phyloP scores from a whole-genome alignment of 2,329 filamentous ascomycete species.

The Grosmannia clavigera region DNA sequence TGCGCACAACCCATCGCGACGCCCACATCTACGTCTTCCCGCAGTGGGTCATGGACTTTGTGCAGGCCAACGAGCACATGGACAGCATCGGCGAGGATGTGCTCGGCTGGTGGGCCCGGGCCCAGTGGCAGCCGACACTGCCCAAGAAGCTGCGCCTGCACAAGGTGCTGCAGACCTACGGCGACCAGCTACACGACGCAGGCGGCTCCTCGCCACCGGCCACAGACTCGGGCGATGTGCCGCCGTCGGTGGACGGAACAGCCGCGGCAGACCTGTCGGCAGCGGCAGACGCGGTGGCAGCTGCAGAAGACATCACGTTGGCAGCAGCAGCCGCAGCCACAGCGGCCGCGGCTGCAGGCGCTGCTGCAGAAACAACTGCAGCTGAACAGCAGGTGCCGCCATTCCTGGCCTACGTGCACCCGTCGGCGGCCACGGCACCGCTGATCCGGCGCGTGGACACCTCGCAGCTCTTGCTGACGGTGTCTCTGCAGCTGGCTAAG shows the following conservation, averaged over 20 bases:
- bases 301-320: background rate
- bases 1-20: slow-evolving; percentile 76
- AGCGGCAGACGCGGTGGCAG: background rate
- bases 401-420: slow-evolving; percentile 73
- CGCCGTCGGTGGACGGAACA: background rate
- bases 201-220: background rate
- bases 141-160: slow-evolving; percentile 64
- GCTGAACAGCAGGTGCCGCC: slow-evolving; percentile 41
- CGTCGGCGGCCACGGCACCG: slow-evolving; percentile 39
- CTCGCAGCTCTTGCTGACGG: slow-evolving; percentile 63
- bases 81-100: slow-evolving; percentile 87
- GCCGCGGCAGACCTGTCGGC: background rate
- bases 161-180: slow-evolving; percentile 38
- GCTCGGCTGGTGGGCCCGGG: slow-evolving; percentile 90
- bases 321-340: background rate
- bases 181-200: background rate
- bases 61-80: slow-evolving; percentile 65
- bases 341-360: background rate
- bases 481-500: slow-evolving; percentile 80
- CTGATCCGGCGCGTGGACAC: slow-evolving; percentile 84
- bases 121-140: slow-evolving; percentile 76
- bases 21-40: slow-evolving; percentile 94
- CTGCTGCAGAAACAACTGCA: background rate
- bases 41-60: slow-evolving; percentile 77
- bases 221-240: background rate